A percentile compares a stretch with the other conserved stretches of the same genome.
These are phyloP conservation scores for Psilocybe cubensis DNA, from an alignment of 768 basidiomycete species.

Conservation along the genomic window DNA sequence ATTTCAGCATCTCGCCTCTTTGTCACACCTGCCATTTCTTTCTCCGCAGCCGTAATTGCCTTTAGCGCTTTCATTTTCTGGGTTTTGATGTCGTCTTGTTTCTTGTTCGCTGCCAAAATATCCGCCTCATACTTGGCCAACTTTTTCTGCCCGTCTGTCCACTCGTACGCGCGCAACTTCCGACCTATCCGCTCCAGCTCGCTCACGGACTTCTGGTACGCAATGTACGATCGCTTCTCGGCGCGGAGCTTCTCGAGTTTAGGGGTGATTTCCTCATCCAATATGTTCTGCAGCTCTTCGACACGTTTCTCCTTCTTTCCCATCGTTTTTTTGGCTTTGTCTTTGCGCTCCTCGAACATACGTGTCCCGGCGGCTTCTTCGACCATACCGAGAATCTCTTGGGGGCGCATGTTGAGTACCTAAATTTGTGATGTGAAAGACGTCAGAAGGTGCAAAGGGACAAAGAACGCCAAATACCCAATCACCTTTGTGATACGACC, in stretches of 20 bases:
- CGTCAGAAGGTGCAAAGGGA: neutral
- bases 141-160: slow-evolving; percentile 53
- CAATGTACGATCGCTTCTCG: slow-evolving; percentile 88
- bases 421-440: slow-evolving; percentile 22
- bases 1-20: slow-evolving; percentile 85
- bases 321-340: slow-evolving; percentile 96
- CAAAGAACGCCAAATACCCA: neutral
- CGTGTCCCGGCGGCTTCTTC: slow-evolving; percentile 98
- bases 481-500: slow-evolving; percentile 95
- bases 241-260: slow-evolving; percentile 89
- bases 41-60: slow-evolving; percentile 66
- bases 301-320: slow-evolving; percentile 96
- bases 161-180: slow-evolving; percentile 87
- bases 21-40: slow-evolving; percentile 64
- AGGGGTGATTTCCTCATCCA: slow-evolving; percentile 90
- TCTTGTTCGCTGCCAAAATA: slow-evolving; percentile 53
- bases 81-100: slow-evolving; percentile 32
- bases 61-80: slow-evolving; percentile 44
- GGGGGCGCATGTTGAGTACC: slow-evolving; percentile 97
- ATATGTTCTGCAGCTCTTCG: slow-evolving; percentile 79
- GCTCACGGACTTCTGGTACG: slow-evolving; percentile 85
- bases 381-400: slow-evolving; percentile 97
- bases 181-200: slow-evolving; percentile 89
- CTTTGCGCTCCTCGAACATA: slow-evolving; percentile 99
- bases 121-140: slow-evolving; percentile 59